Percentiles rank a stretch among this genome's conserved stretches.
Evolutionary conservation across 306 rosid species (phyloP).

Genomic region (Trifolium fragiferum): DNA sequence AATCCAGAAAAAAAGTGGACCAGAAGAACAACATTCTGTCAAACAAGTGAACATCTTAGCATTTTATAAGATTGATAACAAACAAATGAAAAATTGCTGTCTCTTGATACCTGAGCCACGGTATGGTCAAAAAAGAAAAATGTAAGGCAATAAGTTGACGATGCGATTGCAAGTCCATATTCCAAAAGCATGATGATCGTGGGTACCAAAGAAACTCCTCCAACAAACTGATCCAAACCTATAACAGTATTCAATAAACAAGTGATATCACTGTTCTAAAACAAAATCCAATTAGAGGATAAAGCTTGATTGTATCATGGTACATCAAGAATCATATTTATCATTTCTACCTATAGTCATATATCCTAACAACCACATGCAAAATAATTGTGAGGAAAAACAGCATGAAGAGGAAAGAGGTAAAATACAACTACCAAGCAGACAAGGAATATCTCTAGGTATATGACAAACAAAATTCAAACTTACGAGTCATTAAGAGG

Average conservation of each 20-base stretch:
- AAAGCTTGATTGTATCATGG: conserved; percentile 16
- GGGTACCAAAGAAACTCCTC: conserved; percentile 71
- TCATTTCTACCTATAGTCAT: conserved; percentile 20
- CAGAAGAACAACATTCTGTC: conserved; percentile 90
- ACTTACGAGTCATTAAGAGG: neutral
- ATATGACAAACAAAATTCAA: neutral
- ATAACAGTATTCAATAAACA: conserved; percentile 35
- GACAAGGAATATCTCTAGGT: conserved; percentile 6
- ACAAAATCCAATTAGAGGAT: conserved; percentile 9
- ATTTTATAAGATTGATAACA: conserved; percentile 32
- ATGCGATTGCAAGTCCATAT: conserved; percentile 90
- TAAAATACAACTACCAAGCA: neutral
- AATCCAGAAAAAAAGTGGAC: conserved; percentile 89
- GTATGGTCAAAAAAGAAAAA: conserved; percentile 88
- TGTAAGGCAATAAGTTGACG: conserved; percentile 93
- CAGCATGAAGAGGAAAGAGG: neutral
- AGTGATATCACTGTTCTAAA: conserved; percentile 31
- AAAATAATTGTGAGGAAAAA: neutral
- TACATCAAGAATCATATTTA: conserved; percentile 6
- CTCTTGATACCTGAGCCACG: conserved; percentile 80
- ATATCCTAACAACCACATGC: conserved; percentile 27
- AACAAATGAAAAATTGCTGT: conserved; percentile 35
- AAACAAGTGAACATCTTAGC: conserved; percentile 38
- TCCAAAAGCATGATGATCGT: conserved; percentile 76
- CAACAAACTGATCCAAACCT: conserved; percentile 97